phyloP scores from a whole-genome alignment of 2,329 filamentous ascomycete species.

The Colletotrichum sp. region DNA sequence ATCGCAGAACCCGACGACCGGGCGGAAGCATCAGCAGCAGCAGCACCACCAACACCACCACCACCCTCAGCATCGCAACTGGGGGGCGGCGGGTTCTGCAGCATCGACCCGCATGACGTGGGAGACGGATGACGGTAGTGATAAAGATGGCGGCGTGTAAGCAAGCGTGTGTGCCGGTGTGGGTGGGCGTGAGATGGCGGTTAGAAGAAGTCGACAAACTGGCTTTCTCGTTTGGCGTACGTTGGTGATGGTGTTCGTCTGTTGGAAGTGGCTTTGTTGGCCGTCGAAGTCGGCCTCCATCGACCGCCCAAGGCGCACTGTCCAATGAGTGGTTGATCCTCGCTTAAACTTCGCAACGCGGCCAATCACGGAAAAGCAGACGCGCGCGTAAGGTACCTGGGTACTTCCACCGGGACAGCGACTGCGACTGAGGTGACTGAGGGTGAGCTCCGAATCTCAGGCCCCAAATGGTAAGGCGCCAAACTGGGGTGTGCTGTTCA shows the following conservation, averaged over 20 bases:
- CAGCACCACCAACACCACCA: not conserved
- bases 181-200: conserved; percentile 6
- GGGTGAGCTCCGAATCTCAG: not conserved
- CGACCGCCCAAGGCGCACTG: not conserved
- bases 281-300: not conserved
- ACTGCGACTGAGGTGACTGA: not conserved
- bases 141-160: not conserved
- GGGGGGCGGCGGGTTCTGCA: conserved; percentile 6
- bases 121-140: not conserved
- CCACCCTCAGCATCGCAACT: not conserved
- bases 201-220: not conserved
- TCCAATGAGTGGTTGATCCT: not conserved
- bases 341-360: conserved; percentile 3
- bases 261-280: conserved; percentile 1
- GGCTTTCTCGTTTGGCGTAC: not conserved
- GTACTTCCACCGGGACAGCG: not conserved
- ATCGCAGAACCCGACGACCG: not conserved
- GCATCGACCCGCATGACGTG: not conserved
- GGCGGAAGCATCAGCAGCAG: not conserved
- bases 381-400: not conserved
- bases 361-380: not conserved
- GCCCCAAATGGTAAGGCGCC: not conserved
- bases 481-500: not conserved
- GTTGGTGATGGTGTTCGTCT: conserved; percentile 2
- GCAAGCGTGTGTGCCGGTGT: not conserved